Evolutionary conservation across 2,329 filamentous ascomycete species (phyloP), one percentile per base, ranked within the genome.

Genomic region (Venturia effusa): DNA sequence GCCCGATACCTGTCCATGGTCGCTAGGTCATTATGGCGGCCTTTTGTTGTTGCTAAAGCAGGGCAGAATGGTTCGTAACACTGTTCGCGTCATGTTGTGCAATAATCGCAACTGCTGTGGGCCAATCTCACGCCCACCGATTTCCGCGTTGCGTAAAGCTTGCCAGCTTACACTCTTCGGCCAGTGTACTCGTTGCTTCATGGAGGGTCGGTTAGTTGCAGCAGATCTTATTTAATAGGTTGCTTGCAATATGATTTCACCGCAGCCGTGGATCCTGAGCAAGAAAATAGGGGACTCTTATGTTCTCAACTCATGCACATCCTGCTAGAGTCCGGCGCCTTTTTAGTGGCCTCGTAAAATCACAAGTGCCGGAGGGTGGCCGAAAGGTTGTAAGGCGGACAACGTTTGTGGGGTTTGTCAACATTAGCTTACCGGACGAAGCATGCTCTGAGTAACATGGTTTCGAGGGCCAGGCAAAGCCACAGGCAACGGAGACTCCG

Each of bases 391-490:
- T 57, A 34, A 30, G 30, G 51, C 51, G 24, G 51, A 32, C 30
- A 57, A 51, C 11, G 19, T n/a, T 34, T 57, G 30, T 57, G 51
- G 51, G 51, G 51, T 57, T 32, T 10, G 30, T 57, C 51, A 34
- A 34, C 51, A 17, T 57, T 60, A 60, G 59, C 34, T 40, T 60
- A 60, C 59, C 59, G 15, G 55, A 59, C 37, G 55, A n/a, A 24
- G 59, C 40, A 27, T 40, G 34, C 19, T 57, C 19, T 60, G 59
- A 39, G 59, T 60, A 60, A 60, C 59, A 11, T 8, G 34, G 30
- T 60, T 27, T 60, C 37, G 34, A 60, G 59, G 59, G 27, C 22
- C 59, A 24, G 17, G 37, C 37, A 40, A 40, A 40, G 37, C 40
- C 34, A 43, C 24, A 43, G 15, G 34, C 30, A 60, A 27, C 59